Conservation (phyloP, 2,329 filamentous ascomycete genomes). For the Fusarium sp. region DNA sequence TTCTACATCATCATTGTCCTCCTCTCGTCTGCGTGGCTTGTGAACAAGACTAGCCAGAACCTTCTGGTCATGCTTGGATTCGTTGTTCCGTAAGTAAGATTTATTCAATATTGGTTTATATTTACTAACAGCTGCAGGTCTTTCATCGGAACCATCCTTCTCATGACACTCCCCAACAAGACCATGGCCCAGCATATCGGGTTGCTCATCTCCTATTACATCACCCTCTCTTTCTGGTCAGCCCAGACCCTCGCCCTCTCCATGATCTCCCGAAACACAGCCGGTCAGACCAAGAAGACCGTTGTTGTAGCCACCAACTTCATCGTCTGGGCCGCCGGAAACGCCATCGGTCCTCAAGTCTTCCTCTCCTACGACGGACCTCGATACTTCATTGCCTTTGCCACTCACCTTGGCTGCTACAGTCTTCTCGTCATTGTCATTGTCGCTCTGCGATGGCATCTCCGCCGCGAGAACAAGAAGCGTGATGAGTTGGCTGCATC, state of each 20-base stretch:
- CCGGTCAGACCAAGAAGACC: constrained; percentile 78
- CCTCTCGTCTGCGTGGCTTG: constrained; percentile 72
- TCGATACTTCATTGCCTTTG: constrained; percentile 75
- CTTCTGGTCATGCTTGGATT: constrained; percentile 73
- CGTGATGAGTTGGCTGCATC: constrained; percentile 61
- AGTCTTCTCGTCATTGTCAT: constrained; percentile 67
- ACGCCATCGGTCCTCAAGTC: constrained; percentile 64
- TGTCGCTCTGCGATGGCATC: constrained; percentile 67
- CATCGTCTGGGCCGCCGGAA: constrained; percentile 74
- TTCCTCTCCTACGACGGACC: constrained; percentile 52
- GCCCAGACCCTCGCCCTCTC: constrained; percentile 74
- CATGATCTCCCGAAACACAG: constrained; percentile 75
- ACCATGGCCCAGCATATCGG: constrained; percentile 57
- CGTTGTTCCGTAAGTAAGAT: constrained; percentile 62
- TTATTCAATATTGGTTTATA: background rate
- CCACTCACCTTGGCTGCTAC: constrained; percentile 77
- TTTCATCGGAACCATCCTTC: constrained; percentile 76
- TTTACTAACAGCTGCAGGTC: constrained; percentile 51
- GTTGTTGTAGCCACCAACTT: constrained; percentile 76
- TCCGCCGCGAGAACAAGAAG: constrained; percentile 67
- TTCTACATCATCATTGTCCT: constrained; percentile 79
- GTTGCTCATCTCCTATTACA: constrained; percentile 79
- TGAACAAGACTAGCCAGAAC: constrained; percentile 76
- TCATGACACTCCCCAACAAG: constrained; percentile 59
- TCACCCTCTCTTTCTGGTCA: constrained; percentile 81